Conservation (phyloP, 352 stramenopile genomes). For the Globisporangium splendens region DNA sequence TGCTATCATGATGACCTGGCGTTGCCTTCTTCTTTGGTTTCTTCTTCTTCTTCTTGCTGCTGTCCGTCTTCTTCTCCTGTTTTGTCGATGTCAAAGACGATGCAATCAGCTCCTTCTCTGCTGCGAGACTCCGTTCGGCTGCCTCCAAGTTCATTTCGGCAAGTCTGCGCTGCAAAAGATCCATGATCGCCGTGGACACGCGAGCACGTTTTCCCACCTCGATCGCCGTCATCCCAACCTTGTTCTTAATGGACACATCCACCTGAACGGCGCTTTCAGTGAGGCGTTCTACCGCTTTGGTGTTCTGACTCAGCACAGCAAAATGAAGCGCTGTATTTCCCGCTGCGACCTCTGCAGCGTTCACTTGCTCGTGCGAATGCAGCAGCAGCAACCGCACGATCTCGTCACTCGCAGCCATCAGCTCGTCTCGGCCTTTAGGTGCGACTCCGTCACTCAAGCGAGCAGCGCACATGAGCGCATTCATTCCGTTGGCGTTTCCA, state of each 20-base stretch:
- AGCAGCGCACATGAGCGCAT: slow-evolving; percentile 75
- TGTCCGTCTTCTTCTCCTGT: slow-evolving; percentile 15
- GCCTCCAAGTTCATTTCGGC: slow-evolving; percentile 11
- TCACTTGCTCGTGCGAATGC: slow-evolving; percentile 30
- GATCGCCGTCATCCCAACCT: slow-evolving; percentile 14
- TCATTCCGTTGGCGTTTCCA: slow-evolving; percentile 58
- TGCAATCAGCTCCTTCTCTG: slow-evolving; percentile 9
- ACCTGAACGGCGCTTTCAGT: slow-evolving; percentile 9
- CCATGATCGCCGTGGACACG: slow-evolving; percentile 13
- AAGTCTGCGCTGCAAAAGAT: slow-evolving; percentile 22
- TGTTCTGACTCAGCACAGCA: slow-evolving; percentile 64
- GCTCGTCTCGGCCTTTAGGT: slow-evolving; percentile 21
- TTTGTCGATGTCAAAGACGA: slow-evolving; percentile 2
- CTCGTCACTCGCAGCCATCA: slow-evolving; percentile 35
- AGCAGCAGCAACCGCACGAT: slow-evolving; percentile 54
- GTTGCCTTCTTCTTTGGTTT: slow-evolving; percentile 35
- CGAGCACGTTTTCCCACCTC: slow-evolving; percentile 13
- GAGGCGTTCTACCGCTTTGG: slow-evolving; percentile 32
- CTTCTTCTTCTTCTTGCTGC: slow-evolving; percentile 37
- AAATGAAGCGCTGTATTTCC: slow-evolving; percentile 76
- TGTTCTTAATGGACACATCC: slow-evolving; percentile 15
- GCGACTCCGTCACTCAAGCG: slow-evolving; percentile 38
- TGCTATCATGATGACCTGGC: not conserved
- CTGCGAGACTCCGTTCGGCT: slow-evolving; percentile 1
- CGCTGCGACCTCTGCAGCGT: slow-evolving; percentile 32